Conservation (phyloP, 2,329 filamentous ascomycete species). For the Paecilomyces fulvus region DNA sequence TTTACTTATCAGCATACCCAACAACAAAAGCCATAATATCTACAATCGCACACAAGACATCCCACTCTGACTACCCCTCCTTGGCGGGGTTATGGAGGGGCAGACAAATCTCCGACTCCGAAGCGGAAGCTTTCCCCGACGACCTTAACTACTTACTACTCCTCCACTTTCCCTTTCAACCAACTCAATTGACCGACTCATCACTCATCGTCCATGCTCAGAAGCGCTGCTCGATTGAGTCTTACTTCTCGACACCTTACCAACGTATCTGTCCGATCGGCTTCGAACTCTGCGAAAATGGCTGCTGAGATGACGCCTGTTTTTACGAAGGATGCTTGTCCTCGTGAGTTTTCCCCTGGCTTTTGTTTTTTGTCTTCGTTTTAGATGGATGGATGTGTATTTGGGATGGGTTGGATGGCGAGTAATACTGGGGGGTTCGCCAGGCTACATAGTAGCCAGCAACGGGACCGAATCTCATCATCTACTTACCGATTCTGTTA, state of each 20-base stretch:
- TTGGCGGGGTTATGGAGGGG: not conserved
- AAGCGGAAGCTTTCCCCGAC: not conserved
- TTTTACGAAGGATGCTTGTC: slow-evolving; percentile 36
- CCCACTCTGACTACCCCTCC: not conserved
- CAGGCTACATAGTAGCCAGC: slow-evolving; percentile 8
- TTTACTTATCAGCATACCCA: too few species aligned
- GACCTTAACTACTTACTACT: not conserved
- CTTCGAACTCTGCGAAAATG: not conserved
- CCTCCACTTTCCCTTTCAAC: not conserved
- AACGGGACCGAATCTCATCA: too few species aligned
- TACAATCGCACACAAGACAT: too few species aligned
- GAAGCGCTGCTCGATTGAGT: not conserved
- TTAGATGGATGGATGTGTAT: not conserved
- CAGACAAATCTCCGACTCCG: not conserved
- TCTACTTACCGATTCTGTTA: too few species aligned
- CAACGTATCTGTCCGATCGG: not conserved
- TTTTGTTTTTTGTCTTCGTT: not conserved
- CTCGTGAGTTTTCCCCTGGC: slow-evolving; percentile 37
- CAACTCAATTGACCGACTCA: not conserved
- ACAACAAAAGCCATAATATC: too few species aligned
- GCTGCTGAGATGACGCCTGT: slow-evolving; percentile 27
- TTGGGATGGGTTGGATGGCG: too few species aligned
- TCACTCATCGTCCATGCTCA: not conserved
- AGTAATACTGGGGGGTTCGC: too few species aligned
- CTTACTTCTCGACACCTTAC: not conserved